phyloP scores from a whole-genome alignment of 192 early-diverging fungal genomes.

The Coemansia furcata region DNA sequence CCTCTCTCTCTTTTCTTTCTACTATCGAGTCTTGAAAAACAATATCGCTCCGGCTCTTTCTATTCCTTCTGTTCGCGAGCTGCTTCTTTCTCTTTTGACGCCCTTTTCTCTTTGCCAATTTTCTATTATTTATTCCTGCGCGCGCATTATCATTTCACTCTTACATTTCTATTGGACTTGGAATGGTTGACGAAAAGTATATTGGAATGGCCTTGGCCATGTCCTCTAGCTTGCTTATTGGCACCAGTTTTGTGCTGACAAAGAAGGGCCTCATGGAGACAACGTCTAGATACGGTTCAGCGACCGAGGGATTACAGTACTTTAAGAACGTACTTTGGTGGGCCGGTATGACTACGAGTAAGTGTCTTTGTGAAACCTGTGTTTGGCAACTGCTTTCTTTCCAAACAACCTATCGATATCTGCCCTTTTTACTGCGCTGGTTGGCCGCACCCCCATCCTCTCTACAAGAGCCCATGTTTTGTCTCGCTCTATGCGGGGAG shows the following conservation, averaged over 20 bases:
- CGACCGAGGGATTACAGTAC: conserved; percentile 76
- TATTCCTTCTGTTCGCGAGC: neutral
- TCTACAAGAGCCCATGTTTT: neutral
- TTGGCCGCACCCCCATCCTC: neutral
- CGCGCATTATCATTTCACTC: conserved; percentile 3
- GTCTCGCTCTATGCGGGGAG: neutral
- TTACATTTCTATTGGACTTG: conserved; percentile 2
- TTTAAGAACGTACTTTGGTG: conserved; percentile 90
- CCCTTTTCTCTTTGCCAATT: conserved; percentile 5
- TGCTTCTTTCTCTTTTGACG: conserved; percentile 11
- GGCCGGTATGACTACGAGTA: conserved; percentile 72
- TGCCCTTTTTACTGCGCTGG: neutral
- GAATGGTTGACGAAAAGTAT: conserved; percentile 69
- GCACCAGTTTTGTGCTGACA: conserved; percentile 88
- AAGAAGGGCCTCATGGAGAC: conserved; percentile 90
- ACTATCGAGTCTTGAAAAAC: neutral
- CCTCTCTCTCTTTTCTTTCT: neutral
- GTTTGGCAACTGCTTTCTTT: neutral
- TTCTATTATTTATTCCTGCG: conserved; percentile 5
- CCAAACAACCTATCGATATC: neutral
- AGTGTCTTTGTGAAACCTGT: conserved; percentile 6
- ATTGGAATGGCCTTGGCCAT: conserved; percentile 89
- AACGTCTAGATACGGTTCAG: conserved; percentile 61
- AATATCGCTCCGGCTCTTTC: neutral
- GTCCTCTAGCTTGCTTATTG: conserved; percentile 85